Evolutionary conservation across 148 eudicot species (phyloP), one percentile per base, ranked within the genome.

Genomic region (Rhododendron simsii): DNA sequence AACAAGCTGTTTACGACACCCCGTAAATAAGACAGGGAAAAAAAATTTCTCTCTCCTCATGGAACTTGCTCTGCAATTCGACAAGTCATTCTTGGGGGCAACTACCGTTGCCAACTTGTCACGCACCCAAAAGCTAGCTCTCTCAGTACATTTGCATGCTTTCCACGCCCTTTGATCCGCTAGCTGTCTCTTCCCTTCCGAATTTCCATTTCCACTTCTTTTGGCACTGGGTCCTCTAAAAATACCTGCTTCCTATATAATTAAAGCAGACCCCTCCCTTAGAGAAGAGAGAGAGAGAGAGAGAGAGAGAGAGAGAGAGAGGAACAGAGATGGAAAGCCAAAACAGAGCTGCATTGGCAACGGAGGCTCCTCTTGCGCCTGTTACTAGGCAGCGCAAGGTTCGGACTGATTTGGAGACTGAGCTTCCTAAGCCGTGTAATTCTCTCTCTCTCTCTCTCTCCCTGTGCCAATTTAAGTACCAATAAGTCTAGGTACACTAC

Each of bases 391-490:
- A 89, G 80, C 89, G 98, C 12, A 85, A 75, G 26, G 91, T 95
- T 30, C 93, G 94, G 10, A 85, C 91, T 2, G 96, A 95, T 65
- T 90, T 95, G 85, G 98, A 95, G 63, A 89, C 88, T 20, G 83
- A 90, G 13, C 91, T 95, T 82, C 98, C 94, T n/a, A 95, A 94
- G 90, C 98, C 98, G 2, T 94, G 98, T 94, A 79, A 88, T 81
- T 75, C 20, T 73, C 16, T 7, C n/a, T 26, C 44, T 74, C 69
- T 48, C 51, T 48, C 51, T 48, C 51, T 48, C 51, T 48, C 51
- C 9, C 51, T 48, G 11, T 10, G 39, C 3, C 4, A 2, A 37
- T 37, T 37, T 37, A 37, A 2, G 39, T n/a, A n/a, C n/a, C n/a
- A n/a, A n/a, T n/a, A n/a, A n/a, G n/a, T n/a, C n/a, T n/a, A n/a